Evolutionary conservation across 2,329 filamentous ascomycete genomes (phyloP).

Genomic region (Bipolaris bicolor): DNA sequence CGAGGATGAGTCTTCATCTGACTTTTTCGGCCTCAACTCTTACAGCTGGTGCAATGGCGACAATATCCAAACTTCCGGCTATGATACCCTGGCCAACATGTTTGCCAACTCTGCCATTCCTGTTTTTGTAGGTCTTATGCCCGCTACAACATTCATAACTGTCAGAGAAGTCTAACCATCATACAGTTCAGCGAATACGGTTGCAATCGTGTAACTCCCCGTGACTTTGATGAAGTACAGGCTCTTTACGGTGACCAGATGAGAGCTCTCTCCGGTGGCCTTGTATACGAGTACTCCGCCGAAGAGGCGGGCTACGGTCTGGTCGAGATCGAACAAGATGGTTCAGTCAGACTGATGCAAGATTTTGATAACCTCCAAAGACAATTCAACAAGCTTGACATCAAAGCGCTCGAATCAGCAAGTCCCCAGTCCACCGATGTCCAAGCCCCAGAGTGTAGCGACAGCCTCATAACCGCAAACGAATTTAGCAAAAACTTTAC

Average conservation of each 20-base stretch:
- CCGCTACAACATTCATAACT: not conserved
- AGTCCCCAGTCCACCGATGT: slow-evolving; percentile 63
- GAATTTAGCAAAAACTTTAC: slow-evolving; percentile 82
- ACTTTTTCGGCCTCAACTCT: slow-evolving; percentile 79
- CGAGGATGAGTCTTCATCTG: slow-evolving; percentile 67
- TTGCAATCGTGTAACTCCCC: slow-evolving; percentile 70
- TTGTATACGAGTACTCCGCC: slow-evolving; percentile 82
- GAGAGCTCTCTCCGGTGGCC: slow-evolving; percentile 74
- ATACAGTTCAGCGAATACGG: slow-evolving; percentile 74
- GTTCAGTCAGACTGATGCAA: slow-evolving; percentile 50
- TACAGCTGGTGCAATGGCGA: slow-evolving; percentile 75
- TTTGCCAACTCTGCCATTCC: slow-evolving; percentile 72
- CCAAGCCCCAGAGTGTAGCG: slow-evolving; percentile 67
- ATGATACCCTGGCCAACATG: slow-evolving; percentile 66
- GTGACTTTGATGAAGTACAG: slow-evolving; percentile 76
- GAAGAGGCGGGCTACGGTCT: slow-evolving; percentile 67
- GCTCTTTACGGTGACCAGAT: slow-evolving; percentile 75
- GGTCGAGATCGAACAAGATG: slow-evolving; percentile 53
- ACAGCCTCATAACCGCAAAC: slow-evolving; percentile 67
- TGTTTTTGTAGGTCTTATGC: slow-evolving; percentile 61
- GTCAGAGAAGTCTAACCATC: not conserved
- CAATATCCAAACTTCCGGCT: slow-evolving; percentile 65
- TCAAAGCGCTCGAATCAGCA: slow-evolving; percentile 67
- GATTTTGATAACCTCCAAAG: slow-evolving; percentile 71
- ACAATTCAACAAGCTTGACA: slow-evolving; percentile 78